Conservation (phyloP, 106 monocot species). For the Platanthera zijinensis region DNA sequence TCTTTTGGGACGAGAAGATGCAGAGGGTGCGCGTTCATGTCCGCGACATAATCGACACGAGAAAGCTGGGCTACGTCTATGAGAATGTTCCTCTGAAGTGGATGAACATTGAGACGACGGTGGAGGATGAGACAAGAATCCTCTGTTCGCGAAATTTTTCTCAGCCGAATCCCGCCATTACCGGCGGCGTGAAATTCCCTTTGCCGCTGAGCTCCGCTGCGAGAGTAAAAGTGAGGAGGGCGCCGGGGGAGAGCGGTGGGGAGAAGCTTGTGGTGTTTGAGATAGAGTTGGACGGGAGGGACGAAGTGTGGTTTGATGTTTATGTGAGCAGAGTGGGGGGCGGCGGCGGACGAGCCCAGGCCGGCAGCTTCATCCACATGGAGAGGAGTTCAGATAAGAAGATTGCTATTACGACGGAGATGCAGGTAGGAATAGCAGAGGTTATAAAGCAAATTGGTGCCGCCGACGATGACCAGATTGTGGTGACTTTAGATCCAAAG, state of each 20-base stretch:
- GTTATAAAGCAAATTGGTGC: background rate
- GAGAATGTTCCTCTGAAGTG: background rate
- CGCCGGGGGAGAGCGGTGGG: background rate
- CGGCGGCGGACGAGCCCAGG: background rate
- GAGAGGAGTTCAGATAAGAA: background rate
- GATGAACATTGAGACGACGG: background rate
- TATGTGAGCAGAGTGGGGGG: background rate
- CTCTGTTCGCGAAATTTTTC: background rate
- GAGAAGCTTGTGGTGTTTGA: background rate
- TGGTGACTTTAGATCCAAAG: background rate
- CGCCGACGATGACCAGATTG: background rate
- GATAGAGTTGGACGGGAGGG: slow-evolving; percentile 3
- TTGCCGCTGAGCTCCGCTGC: background rate
- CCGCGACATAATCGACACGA: background rate
- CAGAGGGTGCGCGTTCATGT: background rate
- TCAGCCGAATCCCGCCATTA: background rate
- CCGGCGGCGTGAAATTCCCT: background rate
- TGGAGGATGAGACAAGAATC: background rate
- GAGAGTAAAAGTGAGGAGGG: background rate
- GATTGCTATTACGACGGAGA: background rate
- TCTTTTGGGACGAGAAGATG: slow-evolving; percentile 3
- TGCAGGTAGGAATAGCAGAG: background rate
- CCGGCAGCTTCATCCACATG: background rate
- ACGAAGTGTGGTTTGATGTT: slow-evolving; percentile 1
- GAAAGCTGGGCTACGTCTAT: background rate